These are phyloP conservation scores for Talaromyces albobiverticillius DNA, from an alignment of 2,329 filamentous ascomycete genomes.

Conservation along the genomic window DNA sequence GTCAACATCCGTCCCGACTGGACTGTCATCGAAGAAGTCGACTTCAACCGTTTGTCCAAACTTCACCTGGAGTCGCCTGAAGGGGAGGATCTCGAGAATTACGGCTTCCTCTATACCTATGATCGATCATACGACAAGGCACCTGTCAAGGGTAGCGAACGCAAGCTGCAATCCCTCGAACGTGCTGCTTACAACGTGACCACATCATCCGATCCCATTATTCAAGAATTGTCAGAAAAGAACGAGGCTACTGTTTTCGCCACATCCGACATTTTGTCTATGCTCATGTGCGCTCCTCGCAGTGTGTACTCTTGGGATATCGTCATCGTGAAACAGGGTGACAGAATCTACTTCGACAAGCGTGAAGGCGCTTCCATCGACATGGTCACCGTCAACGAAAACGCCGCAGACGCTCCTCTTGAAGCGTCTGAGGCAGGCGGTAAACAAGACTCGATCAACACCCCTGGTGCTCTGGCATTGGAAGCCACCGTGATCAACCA, in stretches of 20 bases:
- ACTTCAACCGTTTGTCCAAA: conserved; percentile 92
- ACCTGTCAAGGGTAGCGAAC: conserved; percentile 82
- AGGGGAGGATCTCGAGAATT: conserved; percentile 90
- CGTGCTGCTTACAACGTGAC: conserved; percentile 98
- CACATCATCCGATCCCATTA: conserved; percentile 91
- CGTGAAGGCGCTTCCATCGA: conserved; percentile 91
- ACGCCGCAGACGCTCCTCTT: conserved; percentile 89
- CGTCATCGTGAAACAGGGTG: conserved; percentile 85
- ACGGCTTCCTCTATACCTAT: conserved; percentile 98
- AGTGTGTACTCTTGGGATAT: conserved; percentile 99
- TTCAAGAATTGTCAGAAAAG: conserved; percentile 94
- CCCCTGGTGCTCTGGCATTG: conserved; percentile 85
- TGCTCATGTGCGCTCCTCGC: conserved; percentile 97
- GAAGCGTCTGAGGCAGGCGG: conserved; percentile 69
- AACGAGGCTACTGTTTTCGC: conserved; percentile 96
- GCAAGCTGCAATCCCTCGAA: conserved; percentile 83
- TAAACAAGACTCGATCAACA: conserved; percentile 93
- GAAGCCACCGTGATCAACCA: conserved; percentile 99
- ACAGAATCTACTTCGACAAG: conserved; percentile 99
- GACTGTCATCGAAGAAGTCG: conserved; percentile 95
- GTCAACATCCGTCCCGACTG: conserved; percentile 96
- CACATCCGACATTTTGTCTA: conserved; percentile 94
- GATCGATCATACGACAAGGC: conserved; percentile 93
- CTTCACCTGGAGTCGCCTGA: conserved; percentile 93
- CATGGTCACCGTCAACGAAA: conserved; percentile 99